Evolutionary conservation across 2,329 filamentous ascomycete species (phyloP), one percentile per base, ranked within the genome.

Genomic region (Clonostachys rhizophaga): DNA sequence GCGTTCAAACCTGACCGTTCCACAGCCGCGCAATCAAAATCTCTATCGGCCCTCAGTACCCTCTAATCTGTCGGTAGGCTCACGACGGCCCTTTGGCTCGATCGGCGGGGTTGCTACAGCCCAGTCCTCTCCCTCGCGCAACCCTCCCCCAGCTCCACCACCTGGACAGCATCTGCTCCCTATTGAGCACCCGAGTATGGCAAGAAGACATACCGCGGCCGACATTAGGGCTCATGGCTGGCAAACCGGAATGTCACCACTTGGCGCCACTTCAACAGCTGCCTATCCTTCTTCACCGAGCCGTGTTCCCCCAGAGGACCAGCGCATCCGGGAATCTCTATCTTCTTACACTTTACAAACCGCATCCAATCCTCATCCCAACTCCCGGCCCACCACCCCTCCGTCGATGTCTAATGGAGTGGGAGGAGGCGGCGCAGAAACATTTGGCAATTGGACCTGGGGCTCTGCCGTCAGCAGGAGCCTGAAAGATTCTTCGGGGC

Each of bases 171-270:
- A 89, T 59, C 84, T 84, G 34, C 73, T 85, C 17, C 79, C 85
- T 16, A 75, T 81, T 34, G 76, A 84, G 55, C 75, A 79, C 24
- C 79, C 82, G 34, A 91, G 83, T 57, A 75, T 96, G 42, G 81
- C 84, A 41, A 84, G 92, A 52, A 83, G 92, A 51, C 94, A 99
- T 67, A 99, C 94, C 2, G 92, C 91, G 37, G 94, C 94, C 49
- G 94, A 99, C 63, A 97, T 99, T 56, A 86, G 94, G 46, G 86
- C 91, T 57, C 87, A 91, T 61, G 89, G 87, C 36, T 92, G 88
- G 83, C 85, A 84, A 52, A 75, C 75, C 8, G 54, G 52, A 40
- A 75, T 80, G 24, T 87, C 86, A 6, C 87, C 85, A 11, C 87
- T 59, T 36, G 50, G 83, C 59, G 84, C 85, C 5, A 83, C 83